phyloP scores from a whole-genome alignment of 331 rosid species.

The Quercus lobata region DNA sequence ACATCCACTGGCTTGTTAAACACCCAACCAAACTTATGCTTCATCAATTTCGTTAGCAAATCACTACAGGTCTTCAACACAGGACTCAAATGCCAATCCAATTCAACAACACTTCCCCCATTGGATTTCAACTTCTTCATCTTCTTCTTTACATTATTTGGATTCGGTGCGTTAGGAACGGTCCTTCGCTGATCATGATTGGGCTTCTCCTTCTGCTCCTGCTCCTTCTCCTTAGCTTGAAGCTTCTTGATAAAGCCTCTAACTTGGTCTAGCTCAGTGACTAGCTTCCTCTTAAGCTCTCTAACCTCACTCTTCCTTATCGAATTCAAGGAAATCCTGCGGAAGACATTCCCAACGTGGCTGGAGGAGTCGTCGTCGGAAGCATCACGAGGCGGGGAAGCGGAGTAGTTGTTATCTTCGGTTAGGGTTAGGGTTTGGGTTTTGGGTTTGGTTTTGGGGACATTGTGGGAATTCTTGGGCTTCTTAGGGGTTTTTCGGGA shows the following conservation, averaged over 20 bases:
- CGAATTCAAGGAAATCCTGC: slow-evolving; percentile 21
- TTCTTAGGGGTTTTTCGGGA: slow-evolving; percentile 62
- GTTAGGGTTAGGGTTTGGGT: slow-evolving; percentile 6
- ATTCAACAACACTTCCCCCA: slow-evolving; percentile 55
- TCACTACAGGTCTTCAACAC: slow-evolving; percentile 79
- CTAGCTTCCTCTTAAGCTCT: slow-evolving; percentile 66
- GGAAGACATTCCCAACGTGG: slow-evolving; percentile 22
- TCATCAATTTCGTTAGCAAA: slow-evolving; percentile 83
- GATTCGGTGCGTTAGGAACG: slow-evolving; percentile 76
- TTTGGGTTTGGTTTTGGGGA: neutral
- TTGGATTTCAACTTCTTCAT: slow-evolving; percentile 72
- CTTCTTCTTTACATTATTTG: slow-evolving; percentile 65
- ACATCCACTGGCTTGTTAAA: slow-evolving; percentile 79
- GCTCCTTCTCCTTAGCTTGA: slow-evolving; percentile 39
- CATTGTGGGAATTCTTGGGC: slow-evolving; percentile 34
- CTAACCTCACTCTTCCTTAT: slow-evolving; percentile 54
- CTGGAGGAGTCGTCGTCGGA: slow-evolving; percentile 30
- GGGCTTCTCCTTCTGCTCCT: no score
- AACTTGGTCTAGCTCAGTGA: slow-evolving; percentile 54
- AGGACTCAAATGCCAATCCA: slow-evolving; percentile 26
- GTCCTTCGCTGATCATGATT: slow-evolving; percentile 62
- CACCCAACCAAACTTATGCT: slow-evolving; percentile 94
- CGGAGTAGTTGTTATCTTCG: slow-evolving; percentile 14
- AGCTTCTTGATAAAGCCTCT: slow-evolving; percentile 63
- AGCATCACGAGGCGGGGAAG: slow-evolving; percentile 22